A percentile compares a stretch with the other conserved stretches of the same genome.
phyloP scores from a whole-genome alignment of 2,329 filamentous ascomycete species.

The Venturia carpophila region DNA sequence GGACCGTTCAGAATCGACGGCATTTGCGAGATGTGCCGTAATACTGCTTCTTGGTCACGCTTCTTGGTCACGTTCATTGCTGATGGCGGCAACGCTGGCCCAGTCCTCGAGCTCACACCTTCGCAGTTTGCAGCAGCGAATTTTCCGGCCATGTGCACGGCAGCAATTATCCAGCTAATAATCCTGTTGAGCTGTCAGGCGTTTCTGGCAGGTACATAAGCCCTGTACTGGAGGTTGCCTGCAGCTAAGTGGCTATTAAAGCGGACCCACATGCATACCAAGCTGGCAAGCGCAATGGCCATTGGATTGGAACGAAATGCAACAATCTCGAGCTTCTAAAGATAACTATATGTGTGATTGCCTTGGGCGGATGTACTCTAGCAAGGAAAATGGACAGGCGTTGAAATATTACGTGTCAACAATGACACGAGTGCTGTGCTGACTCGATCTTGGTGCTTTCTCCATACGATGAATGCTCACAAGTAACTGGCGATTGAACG shows the following conservation, averaged over 20 bases:
- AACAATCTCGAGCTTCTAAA: background rate
- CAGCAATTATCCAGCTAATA: background rate
- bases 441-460: background rate
- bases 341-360: background rate
- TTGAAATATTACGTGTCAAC: background rate
- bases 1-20: background rate
- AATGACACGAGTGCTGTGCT: background rate
- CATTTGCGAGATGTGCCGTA: background rate
- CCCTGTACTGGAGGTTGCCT: background rate
- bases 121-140: background rate
- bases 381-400: background rate
- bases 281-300: background rate
- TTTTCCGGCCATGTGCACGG: background rate
- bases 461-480: background rate
- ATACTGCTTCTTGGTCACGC: too few species aligned
- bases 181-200: background rate
- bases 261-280: background rate
- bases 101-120: background rate
- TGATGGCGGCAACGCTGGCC: background rate
- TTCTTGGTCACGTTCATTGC: background rate
- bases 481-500: background rate
- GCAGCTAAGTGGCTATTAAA: background rate
- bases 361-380: background rate
- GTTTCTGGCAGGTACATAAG: background rate
- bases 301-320: background rate